Conservation (phyloP, 768 basidiomycete genomes). For the Lentinus brumalis region DNA sequence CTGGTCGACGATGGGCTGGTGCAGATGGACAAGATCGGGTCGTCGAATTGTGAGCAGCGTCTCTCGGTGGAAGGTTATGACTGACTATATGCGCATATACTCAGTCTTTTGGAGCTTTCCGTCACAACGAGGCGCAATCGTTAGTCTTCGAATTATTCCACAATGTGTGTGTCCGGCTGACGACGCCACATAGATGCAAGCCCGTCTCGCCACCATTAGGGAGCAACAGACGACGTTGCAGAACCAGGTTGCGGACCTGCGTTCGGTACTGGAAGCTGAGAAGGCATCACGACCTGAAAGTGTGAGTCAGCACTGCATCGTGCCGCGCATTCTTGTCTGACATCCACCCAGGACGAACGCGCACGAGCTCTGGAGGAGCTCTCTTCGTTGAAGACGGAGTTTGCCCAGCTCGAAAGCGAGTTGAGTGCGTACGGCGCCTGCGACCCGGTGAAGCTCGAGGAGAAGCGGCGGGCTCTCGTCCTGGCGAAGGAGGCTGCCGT, state of each 20-base stretch:
- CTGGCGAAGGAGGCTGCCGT: slow-evolving; percentile 83
- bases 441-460: slow-evolving; percentile 81
- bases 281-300: slow-evolving; percentile 57
- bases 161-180: neutral
- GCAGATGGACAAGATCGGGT: slow-evolving; percentile 89
- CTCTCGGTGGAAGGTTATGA: slow-evolving; percentile 10
- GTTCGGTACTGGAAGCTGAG: slow-evolving; percentile 48
- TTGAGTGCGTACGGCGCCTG: slow-evolving; percentile 79
- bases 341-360: slow-evolving; percentile 56
- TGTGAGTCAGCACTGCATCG: slow-evolving; percentile 36
- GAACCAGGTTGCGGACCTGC: slow-evolving; percentile 41
- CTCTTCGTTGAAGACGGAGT: slow-evolving; percentile 47
- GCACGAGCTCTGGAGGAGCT: slow-evolving; percentile 53
- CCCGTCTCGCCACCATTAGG: slow-evolving; percentile 51
- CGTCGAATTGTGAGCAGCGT: slow-evolving; percentile 78
- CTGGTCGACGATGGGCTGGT: slow-evolving; percentile 88
- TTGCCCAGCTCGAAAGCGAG: slow-evolving; percentile 61
- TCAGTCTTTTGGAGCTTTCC: slow-evolving; percentile 97
- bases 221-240: slow-evolving; percentile 39
- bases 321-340: neutral
- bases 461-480: slow-evolving; percentile 68
- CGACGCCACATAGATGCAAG: slow-evolving; percentile 50
- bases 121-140: slow-evolving; percentile 80
- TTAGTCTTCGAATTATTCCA: slow-evolving; percentile 30
- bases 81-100: slow-evolving; percentile 25